phyloP scores from a whole-genome alignment of 306 rosid species.

The Castanea crenata region DNA sequence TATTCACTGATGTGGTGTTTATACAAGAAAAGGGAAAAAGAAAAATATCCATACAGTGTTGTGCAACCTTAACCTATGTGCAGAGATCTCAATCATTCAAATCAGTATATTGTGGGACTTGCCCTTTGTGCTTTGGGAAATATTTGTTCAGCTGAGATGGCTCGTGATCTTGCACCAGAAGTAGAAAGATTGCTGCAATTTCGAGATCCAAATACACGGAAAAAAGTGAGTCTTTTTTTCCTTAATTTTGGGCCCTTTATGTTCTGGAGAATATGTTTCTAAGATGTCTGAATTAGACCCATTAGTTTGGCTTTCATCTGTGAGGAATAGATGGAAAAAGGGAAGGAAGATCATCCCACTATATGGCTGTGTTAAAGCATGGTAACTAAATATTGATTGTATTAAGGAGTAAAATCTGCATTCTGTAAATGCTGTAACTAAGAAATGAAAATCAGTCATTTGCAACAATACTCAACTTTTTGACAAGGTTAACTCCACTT shows the following conservation, averaged over 20 bases:
- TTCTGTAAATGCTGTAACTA: too few relatives aligned
- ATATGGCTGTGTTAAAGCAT: too few relatives aligned
- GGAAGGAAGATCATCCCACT: too few relatives aligned
- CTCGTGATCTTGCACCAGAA: constrained; percentile 99
- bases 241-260: neutral
- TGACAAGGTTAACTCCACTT: too few relatives aligned
- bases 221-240: constrained; percentile 58
- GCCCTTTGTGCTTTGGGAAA: constrained; percentile 99
- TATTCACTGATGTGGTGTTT: constrained; percentile 17
- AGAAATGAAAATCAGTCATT: too few relatives aligned
- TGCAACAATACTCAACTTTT: too few relatives aligned
- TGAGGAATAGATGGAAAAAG: too few relatives aligned
- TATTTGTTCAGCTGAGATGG: constrained; percentile 99
- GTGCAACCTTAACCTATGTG: constrained; percentile 57
- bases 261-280: constrained; percentile 1
- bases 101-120: constrained; percentile 98
- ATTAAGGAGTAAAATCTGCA: too few relatives aligned
- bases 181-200: constrained; percentile 90
- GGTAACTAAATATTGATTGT: too few relatives aligned
- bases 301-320: neutral
- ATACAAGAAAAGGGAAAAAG: constrained; percentile 24
- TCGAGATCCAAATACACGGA: constrained; percentile 93
- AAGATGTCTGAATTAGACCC: constrained; percentile 2
- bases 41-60: constrained; percentile 15
- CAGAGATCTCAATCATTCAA: constrained; percentile 96